Evolutionary conservation across 306 rosid genomes (phyloP).

Genomic region (Citrullus mucosospermus): DNA sequence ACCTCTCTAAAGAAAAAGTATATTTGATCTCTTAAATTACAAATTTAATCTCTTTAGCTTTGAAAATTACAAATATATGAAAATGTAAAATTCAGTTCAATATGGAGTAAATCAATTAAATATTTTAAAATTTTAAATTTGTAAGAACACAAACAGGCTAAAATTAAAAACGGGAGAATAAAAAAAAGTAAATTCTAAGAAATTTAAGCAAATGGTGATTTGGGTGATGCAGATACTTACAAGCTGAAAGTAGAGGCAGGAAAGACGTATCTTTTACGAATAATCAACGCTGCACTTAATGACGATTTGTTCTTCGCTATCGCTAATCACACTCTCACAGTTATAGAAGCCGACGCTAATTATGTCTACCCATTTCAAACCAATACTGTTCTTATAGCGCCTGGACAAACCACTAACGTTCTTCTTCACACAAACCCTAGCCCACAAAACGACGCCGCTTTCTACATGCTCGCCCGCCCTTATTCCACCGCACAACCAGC

Average conservation of each 20-base stretch:
- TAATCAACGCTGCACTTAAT: conserved; percentile 17
- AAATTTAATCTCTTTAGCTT: no score
- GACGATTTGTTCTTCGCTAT: conserved; percentile 59
- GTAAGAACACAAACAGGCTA: no score
- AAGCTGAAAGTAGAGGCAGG: conserved; percentile 43
- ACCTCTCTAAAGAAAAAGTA: no score
- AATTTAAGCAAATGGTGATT: no score
- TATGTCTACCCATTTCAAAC: no score
- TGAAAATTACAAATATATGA: no score
- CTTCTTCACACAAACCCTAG: conserved; percentile 39
- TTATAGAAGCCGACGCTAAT: conserved; percentile 40
- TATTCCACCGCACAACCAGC: conserved; percentile 34
- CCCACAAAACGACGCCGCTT: conserved; percentile 36
- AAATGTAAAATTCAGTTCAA: no score
- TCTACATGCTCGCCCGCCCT: conserved; percentile 51
- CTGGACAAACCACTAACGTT: conserved; percentile 60
- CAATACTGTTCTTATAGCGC: conserved; percentile 35
- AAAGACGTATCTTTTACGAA: neutral
- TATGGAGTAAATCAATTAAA: no score
- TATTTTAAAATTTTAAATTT: no score
- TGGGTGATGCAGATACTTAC: conserved; percentile 24
- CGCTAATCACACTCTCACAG: conserved; percentile 48
- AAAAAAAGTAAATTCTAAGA: no score
- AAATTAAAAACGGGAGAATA: no score
- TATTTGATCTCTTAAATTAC: no score